Percentiles rank a stretch among this genome's conserved stretches.
phyloP scores from a whole-genome alignment of 2,329 filamentous ascomycete genomes.

The Chaetomiaceae sp. region DNA sequence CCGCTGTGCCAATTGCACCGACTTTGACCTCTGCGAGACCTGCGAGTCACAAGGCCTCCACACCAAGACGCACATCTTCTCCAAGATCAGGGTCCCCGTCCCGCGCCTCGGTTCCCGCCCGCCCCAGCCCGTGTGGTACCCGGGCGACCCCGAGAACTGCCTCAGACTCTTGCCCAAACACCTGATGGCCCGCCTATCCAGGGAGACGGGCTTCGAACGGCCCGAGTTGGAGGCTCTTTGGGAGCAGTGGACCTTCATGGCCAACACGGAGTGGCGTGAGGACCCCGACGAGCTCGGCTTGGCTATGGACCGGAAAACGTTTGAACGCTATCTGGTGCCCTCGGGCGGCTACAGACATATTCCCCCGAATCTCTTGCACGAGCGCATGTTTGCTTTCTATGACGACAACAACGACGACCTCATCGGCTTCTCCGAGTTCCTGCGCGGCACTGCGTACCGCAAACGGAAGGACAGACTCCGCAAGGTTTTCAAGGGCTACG shows the following conservation, averaged over 20 bases:
- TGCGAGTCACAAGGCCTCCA: constrained; percentile 79
- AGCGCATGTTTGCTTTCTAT: constrained; percentile 95
- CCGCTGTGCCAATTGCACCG: constrained; percentile 90
- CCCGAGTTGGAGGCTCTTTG: constrained; percentile 89
- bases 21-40: constrained; percentile 91
- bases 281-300: constrained; percentile 73
- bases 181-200: constrained; percentile 63
- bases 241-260: constrained; percentile 95
- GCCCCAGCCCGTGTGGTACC: constrained; percentile 80
- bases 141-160: constrained; percentile 73
- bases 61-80: constrained; percentile 89
- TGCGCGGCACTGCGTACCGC: constrained; percentile 71
- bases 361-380: constrained; percentile 84
- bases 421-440: constrained; percentile 89
- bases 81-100: constrained; percentile 88
- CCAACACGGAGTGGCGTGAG: constrained; percentile 74
- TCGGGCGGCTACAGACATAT: constrained; percentile 74
- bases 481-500: constrained; percentile 82
- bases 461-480: constrained; percentile 64
- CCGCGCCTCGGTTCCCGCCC: constrained; percentile 78
- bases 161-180: constrained; percentile 60
- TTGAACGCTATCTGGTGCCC: constrained; percentile 84
- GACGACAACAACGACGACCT: constrained; percentile 84
- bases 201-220: constrained; percentile 73
- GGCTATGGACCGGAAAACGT: constrained; percentile 88